Base-by-base conservation (phyloP, 2,329 filamentous ascomycete genomes). In the Colletotrichum nymphaeae region DNA sequence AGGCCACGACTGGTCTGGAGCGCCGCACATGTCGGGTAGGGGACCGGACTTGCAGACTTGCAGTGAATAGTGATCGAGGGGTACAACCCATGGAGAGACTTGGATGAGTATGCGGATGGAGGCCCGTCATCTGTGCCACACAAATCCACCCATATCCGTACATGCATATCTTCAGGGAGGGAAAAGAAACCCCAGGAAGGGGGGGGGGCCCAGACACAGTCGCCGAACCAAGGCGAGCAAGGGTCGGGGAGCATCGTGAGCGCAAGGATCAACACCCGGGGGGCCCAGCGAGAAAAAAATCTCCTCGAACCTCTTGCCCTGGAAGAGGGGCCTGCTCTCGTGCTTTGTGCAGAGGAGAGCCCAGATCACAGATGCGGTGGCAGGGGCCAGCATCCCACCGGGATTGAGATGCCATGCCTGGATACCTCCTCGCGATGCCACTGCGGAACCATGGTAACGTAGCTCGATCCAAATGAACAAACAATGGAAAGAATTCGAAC, bases 211-310 rank as follows among this genome's bases (percentile, higher is more conserved):
- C 32, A 70, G 69, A 46, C 69, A 64, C n/a, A 42, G 12, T 57
- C 35, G 35, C 57, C 32, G 57, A 71, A 19, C 28, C 57, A 68
- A 42, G 24, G 65, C 30, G 35, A 24, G 59, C 60, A 60, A 49
- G 66, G 70, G 32, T 63, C 55, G 55, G 53, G 57, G 59, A 19
- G 5, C 30, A 46, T 70, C 70, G 67, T 24, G 16, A n/a, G 55
- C n/a, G 55, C 66, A 69, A 60, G 70, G 70, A 60, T 70, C 59
- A 69, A 9, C 32, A 22, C 14, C 70, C 42, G 19, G 42, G 42
- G 30, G 42, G 55, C 24, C 30, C 28, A 16, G 42, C 19, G 53
- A 64, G 58, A 35, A 53, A 35, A 58, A 63, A 46, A 42, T 69
- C 65, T 59, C 69, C 65, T 68, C 49, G 16, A 58, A 67, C 49